phyloP scores from a whole-genome alignment of 345 rosid genomes.

The Heritiera littoralis region DNA sequence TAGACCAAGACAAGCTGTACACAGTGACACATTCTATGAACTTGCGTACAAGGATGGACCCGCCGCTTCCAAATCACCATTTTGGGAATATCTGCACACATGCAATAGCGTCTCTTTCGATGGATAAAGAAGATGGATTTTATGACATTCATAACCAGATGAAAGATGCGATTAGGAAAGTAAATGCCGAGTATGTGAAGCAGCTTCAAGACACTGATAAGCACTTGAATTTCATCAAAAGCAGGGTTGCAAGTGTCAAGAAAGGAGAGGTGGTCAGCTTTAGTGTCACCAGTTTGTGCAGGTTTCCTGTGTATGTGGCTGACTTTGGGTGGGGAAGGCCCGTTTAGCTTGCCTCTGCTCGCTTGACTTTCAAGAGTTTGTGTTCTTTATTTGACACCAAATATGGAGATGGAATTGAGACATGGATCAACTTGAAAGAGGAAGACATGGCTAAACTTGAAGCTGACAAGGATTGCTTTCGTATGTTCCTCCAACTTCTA shows the following conservation, averaged over 20 bases:
- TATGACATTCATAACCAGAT: constrained; percentile 27
- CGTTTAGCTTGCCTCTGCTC: constrained; percentile 25
- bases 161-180: constrained; percentile 30
- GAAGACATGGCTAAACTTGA: constrained; percentile 38
- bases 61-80: neutral
- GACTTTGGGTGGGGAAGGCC: constrained; percentile 47
- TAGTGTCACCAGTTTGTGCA: constrained; percentile 37
- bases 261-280: constrained; percentile 31
- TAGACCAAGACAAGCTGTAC: neutral
- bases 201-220: constrained; percentile 30
- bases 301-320: constrained; percentile 38
- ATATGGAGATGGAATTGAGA: constrained; percentile 33
- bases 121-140: constrained; percentile 3
- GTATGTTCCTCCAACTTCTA: constrained; percentile 1
- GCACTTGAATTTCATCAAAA: constrained; percentile 25
- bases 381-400: constrained; percentile 32
- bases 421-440: constrained; percentile 28
- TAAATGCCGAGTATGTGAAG: constrained; percentile 33
- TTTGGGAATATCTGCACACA: constrained; percentile 11
- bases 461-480: constrained; percentile 24
- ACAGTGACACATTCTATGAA: constrained; percentile 32
- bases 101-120: neutral
- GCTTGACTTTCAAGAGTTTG: constrained; percentile 27
- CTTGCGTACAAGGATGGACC: constrained; percentile 24
- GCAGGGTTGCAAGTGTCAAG: constrained; percentile 5